Evolutionary conservation across 257 asterid species (phyloP), one percentile per base, ranked within the genome.

Genomic region (Dorcoceras hygrometricum): DNA sequence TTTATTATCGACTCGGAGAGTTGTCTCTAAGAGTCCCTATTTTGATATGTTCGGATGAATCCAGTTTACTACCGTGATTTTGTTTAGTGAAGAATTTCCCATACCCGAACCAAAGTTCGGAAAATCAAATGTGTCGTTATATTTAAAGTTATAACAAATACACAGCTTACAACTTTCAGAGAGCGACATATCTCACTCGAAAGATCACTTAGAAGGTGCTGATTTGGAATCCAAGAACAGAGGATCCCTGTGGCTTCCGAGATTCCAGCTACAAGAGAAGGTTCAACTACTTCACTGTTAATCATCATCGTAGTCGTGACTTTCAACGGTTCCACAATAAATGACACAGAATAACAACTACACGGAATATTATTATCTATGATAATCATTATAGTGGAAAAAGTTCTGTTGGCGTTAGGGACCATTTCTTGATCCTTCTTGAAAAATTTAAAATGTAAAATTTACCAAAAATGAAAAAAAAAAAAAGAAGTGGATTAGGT

Each of bases 401-500:
- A 39, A 12, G n/a, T 39, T 12, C 50, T 11, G 50, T 39, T 10
- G 50, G 5, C 3, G 50, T 39, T 39, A 12, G 50, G n/a, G 50
- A 12, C 46, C 46, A 12, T 3, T n/a, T 39, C 50, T 34, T 34
- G 46, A 34, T 34, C 46, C 14, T 34, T 10, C 46, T 10, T 39
- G 50, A 39, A 39, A 36, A 10, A 36, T 8, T 1, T 9, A 36
- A 39, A 5, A 39, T 10, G 16, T 39, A 39, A 39, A 39, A 39
- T 39, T 10, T 12, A n/a, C 50, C 11, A 12, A 0, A 3, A 12
- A 39, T 12, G 50, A 12, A 5, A n/a, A n/a, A n/a, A n/a, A n/a
- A n/a, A n/a, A n/a, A 39, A 73, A 61, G 55, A n/a, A n/a, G 81
- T 80, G 91, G 87, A 72, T 83, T 86, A 76, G 90, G 87, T 86